phyloP scores from a whole-genome alignment of 1,284 basidiomycete genomes.

The Cryptococcus sp. region DNA sequence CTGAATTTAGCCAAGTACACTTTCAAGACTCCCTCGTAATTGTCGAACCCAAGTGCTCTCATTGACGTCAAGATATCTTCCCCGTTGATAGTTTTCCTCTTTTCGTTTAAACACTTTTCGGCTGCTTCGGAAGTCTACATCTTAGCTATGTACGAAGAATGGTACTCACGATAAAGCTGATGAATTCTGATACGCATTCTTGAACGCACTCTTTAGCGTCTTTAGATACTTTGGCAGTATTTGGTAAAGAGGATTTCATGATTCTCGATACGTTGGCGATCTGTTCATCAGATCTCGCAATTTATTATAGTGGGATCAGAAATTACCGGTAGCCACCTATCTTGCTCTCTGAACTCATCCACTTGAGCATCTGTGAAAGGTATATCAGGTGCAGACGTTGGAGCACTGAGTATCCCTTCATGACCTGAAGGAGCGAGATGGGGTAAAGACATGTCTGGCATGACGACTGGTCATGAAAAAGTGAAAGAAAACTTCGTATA shows the following conservation, averaged over 20 bases:
- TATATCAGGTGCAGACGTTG: neutral
- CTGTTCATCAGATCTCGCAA: constrained; percentile 47
- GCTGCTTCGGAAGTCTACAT: constrained; percentile 54
- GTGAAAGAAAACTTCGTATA: no score
- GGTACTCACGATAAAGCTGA: constrained; percentile 70
- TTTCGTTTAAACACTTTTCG: constrained; percentile 95
- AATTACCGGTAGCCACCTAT: constrained; percentile 80
- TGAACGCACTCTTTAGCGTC: constrained; percentile 96
- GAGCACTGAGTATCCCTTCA: neutral
- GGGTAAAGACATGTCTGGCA: constrained; percentile 1
- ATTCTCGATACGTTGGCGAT: constrained; percentile 94
- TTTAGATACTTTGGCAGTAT: constrained; percentile 92
- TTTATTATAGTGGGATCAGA: neutral
- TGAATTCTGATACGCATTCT: constrained; percentile 94
- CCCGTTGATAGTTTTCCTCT: constrained; percentile 88
- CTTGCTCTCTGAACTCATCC: constrained; percentile 85
- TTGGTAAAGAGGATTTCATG: constrained; percentile 84
- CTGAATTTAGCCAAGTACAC: constrained; percentile 86
- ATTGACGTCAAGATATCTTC: constrained; percentile 85
- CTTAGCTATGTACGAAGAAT: neutral
- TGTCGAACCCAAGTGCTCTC: constrained; percentile 88
- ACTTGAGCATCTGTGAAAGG: constrained; percentile 81
- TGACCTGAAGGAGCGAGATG: constrained; percentile 7
- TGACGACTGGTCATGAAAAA: neutral
- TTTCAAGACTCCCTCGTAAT: constrained; percentile 83